A percentile compares a stretch with the other conserved stretches of the same genome.
These are phyloP conservation scores for Heliamphora exappendiculata DNA, from an alignment of 148 eudicot species.

Conservation along the genomic window DNA sequence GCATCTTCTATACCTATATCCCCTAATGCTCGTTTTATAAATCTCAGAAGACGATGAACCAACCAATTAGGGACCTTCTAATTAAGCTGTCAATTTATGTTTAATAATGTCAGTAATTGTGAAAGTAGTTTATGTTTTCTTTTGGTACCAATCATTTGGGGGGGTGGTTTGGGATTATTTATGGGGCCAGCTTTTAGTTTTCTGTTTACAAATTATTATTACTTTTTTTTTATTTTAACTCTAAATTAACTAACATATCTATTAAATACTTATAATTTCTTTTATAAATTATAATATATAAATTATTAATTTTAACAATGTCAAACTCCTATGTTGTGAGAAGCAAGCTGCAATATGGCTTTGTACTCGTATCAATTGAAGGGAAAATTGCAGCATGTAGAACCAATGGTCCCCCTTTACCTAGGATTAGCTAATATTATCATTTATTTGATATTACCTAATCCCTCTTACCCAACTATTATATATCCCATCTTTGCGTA, in stretches of 20 bases:
- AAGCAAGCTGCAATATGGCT: not conserved
- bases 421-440: not conserved
- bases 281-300: not conserved
- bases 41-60: not conserved
- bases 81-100: not conserved
- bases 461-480: too few relatives aligned
- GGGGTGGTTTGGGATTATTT: too few relatives aligned
- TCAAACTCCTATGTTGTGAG: not conserved
- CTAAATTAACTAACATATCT: too few relatives aligned
- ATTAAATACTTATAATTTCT: too few relatives aligned
- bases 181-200: too few relatives aligned
- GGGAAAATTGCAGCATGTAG: not conserved
- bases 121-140: not conserved
- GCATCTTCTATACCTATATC: not conserved
- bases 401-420: not conserved
- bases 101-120: too few relatives aligned
- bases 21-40: not conserved
- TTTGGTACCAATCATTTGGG: too few relatives aligned
- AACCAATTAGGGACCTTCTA: not conserved
- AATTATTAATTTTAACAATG: not conserved
- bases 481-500: too few relatives aligned
- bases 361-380: not conserved
- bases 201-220: too few relatives aligned
- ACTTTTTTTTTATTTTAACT: too few relatives aligned
- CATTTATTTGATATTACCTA: not conserved